phyloP scores from a whole-genome alignment of 2,329 filamentous ascomycete species.

The Podosphaera aphanis region DNA sequence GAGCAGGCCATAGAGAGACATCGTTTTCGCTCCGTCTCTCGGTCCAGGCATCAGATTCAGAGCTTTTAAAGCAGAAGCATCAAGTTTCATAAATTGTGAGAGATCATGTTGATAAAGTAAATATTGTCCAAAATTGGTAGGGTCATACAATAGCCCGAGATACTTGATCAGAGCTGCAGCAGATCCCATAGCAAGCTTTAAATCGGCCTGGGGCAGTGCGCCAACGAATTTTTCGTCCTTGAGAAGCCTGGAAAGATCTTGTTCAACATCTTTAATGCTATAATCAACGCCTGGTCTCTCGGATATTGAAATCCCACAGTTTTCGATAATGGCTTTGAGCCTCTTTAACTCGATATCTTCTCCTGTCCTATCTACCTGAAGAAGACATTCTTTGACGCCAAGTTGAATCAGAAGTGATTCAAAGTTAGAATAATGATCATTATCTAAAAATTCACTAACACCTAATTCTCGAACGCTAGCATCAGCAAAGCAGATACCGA shows the following conservation, averaged over 20 bases:
- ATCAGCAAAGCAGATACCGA: slow-evolving; percentile 94
- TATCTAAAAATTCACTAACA: slow-evolving; percentile 96
- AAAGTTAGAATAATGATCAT: slow-evolving; percentile 94
- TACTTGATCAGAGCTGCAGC: slow-evolving; percentile 90
- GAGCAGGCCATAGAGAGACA: slow-evolving; percentile 82
- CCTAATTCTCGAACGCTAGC: slow-evolving; percentile 87
- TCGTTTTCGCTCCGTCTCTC: slow-evolving; percentile 83
- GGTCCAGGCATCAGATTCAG: slow-evolving; percentile 93
- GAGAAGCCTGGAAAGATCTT: slow-evolving; percentile 68
- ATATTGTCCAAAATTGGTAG: slow-evolving; percentile 91
- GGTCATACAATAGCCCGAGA: slow-evolving; percentile 67
- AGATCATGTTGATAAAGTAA: slow-evolving; percentile 93
- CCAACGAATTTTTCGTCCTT: slow-evolving; percentile 64
- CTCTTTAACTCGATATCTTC: slow-evolving; percentile 81
- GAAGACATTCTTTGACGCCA: slow-evolving; percentile 76
- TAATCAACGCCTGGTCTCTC: slow-evolving; percentile 61
- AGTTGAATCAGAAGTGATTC: slow-evolving; percentile 91
- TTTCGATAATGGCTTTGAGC: slow-evolving; percentile 70
- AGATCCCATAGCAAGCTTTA: slow-evolving; percentile 90
- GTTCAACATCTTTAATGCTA: slow-evolving; percentile 76
- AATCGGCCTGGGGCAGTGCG: slow-evolving; percentile 65
- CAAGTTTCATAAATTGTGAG: slow-evolving; percentile 93
- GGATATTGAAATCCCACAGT: slow-evolving; percentile 72
- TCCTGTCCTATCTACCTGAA: slow-evolving; percentile 55
- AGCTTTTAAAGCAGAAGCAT: slow-evolving; percentile 79